Evolutionary conservation across 1,139 yeast species (phyloP).

Genomic region (Geotrichum candidum): DNA sequence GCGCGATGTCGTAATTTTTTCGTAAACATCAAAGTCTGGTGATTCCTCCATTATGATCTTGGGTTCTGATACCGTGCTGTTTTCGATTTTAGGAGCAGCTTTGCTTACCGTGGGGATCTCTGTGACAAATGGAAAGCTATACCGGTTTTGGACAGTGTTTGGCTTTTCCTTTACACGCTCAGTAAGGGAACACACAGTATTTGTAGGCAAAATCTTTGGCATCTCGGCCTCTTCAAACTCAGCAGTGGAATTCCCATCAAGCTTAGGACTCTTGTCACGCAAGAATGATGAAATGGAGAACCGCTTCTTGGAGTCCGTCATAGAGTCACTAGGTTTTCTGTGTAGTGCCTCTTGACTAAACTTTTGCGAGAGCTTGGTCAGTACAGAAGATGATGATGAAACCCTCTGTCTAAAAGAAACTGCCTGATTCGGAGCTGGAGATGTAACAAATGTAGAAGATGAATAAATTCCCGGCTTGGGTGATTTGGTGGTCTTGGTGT

Average conservation of each 20-base stretch:
- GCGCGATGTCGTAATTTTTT: not conserved
- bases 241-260: not conserved
- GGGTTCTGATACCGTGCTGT: not conserved
- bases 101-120: not conserved
- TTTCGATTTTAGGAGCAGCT: not conserved
- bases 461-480: not conserved
- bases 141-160: not conserved
- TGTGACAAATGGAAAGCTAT: not conserved
- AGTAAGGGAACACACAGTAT: not conserved
- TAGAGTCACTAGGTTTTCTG: not conserved
- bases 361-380: not conserved
- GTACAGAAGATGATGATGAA: constrained; percentile 8
- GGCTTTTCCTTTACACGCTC: not conserved
- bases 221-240: too few relatives aligned
- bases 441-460: not conserved
- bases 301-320: constrained; percentile 5
- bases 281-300: constrained; percentile 4
- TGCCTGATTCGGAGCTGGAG: not conserved
- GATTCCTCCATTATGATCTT: not conserved
- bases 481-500: not conserved
- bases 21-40: not conserved
- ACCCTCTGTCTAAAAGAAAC: constrained; percentile 2
- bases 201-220: not conserved
- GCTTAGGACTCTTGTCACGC: not conserved
- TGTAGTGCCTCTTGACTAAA: not conserved